Percentiles rank a stretch among this genome's conserved stretches.
These are phyloP conservation scores for Pythium sp. DNA, from an alignment of 352 stramenopile genomes.

Conservation along the genomic window DNA sequence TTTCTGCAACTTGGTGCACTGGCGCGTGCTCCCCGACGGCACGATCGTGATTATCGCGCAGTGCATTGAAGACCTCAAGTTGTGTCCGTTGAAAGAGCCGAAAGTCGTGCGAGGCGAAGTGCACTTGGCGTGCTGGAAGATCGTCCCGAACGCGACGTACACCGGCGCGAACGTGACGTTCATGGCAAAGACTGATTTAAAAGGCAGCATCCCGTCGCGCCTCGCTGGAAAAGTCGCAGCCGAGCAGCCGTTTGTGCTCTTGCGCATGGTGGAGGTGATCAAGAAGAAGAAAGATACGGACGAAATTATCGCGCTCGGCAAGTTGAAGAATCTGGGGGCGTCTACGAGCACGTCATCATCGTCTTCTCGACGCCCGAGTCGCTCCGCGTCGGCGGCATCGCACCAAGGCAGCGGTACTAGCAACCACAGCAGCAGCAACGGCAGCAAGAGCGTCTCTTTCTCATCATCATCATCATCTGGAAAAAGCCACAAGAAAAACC, in stretches of 20 bases:
- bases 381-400: background rate
- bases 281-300: constrained; percentile 46
- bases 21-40: constrained; percentile 54
- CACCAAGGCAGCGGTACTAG: background rate
- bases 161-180: constrained; percentile 55
- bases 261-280: constrained; percentile 48
- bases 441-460: constrained; percentile 10
- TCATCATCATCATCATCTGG: constrained; percentile 5
- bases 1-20: constrained; percentile 72
- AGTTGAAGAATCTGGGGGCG: constrained; percentile 33
- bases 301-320: constrained; percentile 31
- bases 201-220: constrained; percentile 61
- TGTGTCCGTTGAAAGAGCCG: constrained; percentile 65
- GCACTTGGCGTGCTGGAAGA: constrained; percentile 64
- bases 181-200: constrained; percentile 73
- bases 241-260: constrained; percentile 66
- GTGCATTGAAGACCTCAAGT: constrained; percentile 50
- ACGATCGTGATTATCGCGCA: constrained; percentile 71
- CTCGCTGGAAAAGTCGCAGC: constrained; percentile 59
- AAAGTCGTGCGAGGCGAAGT: constrained; percentile 67
- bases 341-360: constrained; percentile 8
- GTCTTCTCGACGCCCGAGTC: background rate
- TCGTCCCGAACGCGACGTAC: constrained; percentile 61
- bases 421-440: background rate
- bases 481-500: background rate